A percentile compares a stretch with the other conserved stretches of the same genome.
These are phyloP conservation scores for Colletotrichum limetticola DNA, from an alignment of 2,329 filamentous ascomycete genomes.

Conservation along the genomic window DNA sequence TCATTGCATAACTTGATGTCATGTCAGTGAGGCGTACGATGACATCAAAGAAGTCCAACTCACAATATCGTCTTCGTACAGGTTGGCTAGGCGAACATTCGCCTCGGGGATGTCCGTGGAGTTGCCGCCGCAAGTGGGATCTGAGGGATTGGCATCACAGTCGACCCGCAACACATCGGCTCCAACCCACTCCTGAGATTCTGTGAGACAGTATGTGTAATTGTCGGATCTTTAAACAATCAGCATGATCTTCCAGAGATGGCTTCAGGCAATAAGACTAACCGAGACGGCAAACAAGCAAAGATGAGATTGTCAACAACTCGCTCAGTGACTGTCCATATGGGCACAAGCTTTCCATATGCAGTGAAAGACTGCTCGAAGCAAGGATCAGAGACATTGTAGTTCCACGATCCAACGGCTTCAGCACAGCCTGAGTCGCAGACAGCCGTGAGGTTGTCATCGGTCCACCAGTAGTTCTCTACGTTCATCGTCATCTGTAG, in stretches of 20 bases:
- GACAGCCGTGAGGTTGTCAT: neutral
- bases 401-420: neutral
- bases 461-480: neutral
- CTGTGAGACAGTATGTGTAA: neutral
- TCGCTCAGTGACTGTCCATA: neutral
- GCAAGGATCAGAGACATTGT: neutral
- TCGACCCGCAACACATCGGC: neutral
- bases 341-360: neutral
- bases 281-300: neutral
- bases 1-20: neutral
- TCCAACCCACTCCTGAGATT: neutral
- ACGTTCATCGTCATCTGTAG: neutral
- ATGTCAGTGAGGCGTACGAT: neutral
- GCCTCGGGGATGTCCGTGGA: slow-evolving; percentile 4
- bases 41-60: neutral
- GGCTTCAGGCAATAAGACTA: neutral
- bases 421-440: neutral
- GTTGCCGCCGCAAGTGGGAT: slow-evolving; percentile 1
- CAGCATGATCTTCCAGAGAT: neutral
- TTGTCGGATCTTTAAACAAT: neutral
- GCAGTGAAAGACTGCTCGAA: neutral
- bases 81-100: neutral
- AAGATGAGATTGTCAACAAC: neutral
- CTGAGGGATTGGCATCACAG: neutral
- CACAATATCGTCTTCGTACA: slow-evolving; percentile 3